These are phyloP conservation scores for Termitomyces sp. DNA, from an alignment of 768 basidiomycete genomes.

Conservation along the genomic window DNA sequence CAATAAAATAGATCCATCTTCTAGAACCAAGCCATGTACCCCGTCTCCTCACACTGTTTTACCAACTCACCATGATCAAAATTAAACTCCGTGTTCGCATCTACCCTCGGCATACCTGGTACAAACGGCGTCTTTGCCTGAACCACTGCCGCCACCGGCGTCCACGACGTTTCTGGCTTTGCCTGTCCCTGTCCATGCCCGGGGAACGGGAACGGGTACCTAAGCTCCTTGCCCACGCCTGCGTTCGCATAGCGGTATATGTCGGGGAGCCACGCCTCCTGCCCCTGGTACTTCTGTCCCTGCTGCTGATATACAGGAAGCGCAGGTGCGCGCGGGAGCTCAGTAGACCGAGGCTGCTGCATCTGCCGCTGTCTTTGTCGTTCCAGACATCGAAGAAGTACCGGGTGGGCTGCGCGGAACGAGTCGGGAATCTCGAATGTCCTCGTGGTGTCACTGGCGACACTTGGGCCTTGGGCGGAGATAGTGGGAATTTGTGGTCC, in stretches of 20 bases:
- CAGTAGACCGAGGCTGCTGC: constrained; percentile 1
- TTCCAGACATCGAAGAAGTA: constrained; percentile 28
- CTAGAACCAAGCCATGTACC: constrained; percentile 70
- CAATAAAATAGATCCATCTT: neutral
- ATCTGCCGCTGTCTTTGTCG: constrained; percentile 17
- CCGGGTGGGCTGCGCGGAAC: constrained; percentile 30
- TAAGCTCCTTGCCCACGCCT: constrained; percentile 37
- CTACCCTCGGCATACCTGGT: constrained; percentile 43
- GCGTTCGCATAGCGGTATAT: constrained; percentile 40
- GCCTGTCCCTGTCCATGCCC: constrained; percentile 18
- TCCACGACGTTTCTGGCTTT: constrained; percentile 1
- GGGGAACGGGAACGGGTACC: constrained; percentile 27
- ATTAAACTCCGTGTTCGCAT: constrained; percentile 50
- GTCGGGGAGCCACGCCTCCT: constrained; percentile 35
- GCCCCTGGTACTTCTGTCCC: constrained; percentile 12
- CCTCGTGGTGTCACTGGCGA: neutral
- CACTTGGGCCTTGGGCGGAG: neutral
- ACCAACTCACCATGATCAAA: constrained; percentile 57
- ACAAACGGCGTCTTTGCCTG: constrained; percentile 33
- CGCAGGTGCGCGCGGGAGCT: constrained; percentile 4
- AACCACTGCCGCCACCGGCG: neutral
- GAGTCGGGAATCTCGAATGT: constrained; percentile 20
- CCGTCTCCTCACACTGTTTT: constrained; percentile 52
- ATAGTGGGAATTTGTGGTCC: neutral
- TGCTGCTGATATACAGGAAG: constrained; percentile 4